phyloP scores from a whole-genome alignment of 2,329 filamentous ascomycete genomes.

The Herpotrichia juniperi region DNA sequence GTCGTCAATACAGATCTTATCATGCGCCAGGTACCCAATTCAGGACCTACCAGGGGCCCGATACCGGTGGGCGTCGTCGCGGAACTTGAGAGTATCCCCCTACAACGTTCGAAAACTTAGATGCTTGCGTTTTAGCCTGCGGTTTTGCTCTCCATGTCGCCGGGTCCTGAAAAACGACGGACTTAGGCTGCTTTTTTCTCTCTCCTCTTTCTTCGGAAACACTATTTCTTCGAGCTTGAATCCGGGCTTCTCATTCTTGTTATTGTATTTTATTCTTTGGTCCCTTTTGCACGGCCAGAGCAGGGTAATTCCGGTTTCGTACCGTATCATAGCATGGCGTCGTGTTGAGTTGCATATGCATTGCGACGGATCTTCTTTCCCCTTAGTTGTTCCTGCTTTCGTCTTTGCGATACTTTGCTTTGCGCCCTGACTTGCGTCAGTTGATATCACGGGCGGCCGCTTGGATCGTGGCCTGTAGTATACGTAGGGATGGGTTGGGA shows the following conservation, averaged over 20 bases:
- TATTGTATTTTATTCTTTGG: constrained; percentile 1
- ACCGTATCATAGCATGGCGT: constrained; percentile 5
- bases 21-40: constrained; percentile 44
- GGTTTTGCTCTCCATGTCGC: not conserved
- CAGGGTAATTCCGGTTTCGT: not conserved
- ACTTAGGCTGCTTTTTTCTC: not conserved
- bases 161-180: too few relatives aligned
- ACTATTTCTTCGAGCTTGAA: not conserved
- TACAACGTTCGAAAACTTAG: too few relatives aligned
- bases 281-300: too few relatives aligned
- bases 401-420: not conserved
- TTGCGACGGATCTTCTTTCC: not conserved
- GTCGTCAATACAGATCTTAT: constrained; percentile 37
- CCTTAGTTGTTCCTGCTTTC: not conserved
- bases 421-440: not conserved
- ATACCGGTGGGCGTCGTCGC: constrained; percentile 24
- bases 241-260: not conserved
- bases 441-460: too few relatives aligned
- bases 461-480: too few relatives aligned
- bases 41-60: constrained; percentile 38
- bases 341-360: constrained; percentile 4
- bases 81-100: too few relatives aligned
- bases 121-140: too few relatives aligned
- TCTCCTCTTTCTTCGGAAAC: not conserved
- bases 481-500: not conserved